Conservation (phyloP, 441 rosid genomes). For the Flueggea neowawraea region DNA sequence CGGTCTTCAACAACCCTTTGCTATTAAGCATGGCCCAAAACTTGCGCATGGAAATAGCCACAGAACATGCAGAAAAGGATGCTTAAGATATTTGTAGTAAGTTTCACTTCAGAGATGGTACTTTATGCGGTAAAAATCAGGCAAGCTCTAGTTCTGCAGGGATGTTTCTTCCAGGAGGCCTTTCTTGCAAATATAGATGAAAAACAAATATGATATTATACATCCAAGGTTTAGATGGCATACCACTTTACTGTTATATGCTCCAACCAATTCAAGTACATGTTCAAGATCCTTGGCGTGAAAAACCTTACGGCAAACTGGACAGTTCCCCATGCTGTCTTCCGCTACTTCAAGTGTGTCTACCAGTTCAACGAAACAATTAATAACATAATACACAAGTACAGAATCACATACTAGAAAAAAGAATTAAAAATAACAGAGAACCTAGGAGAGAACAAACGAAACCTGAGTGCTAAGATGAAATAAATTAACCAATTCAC, state of each 20-base stretch:
- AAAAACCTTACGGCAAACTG: slow-evolving; percentile 79
- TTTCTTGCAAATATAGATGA: no score
- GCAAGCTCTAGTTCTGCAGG: no score
- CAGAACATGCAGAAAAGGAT: no score
- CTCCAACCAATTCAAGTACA: slow-evolving; percentile 65
- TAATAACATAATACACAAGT: slow-evolving; percentile 4
- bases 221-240: slow-evolving; percentile 1
- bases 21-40: no score
- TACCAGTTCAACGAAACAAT: slow-evolving; percentile 4
- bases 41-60: no score
- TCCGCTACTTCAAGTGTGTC: slow-evolving; percentile 25
- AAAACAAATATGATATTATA: no score
- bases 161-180: no score
- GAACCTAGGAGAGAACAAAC: neutral
- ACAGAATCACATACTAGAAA: neutral
- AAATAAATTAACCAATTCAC: neutral
- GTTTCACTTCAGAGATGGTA: no score
- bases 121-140: no score
- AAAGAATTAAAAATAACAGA: neutral
- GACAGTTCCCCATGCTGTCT: slow-evolving; percentile 62
- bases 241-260: slow-evolving; percentile 50
- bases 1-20: no score
- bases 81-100: no score
- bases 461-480: neutral
- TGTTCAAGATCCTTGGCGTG: slow-evolving; percentile 72